These are phyloP conservation scores for Trypanosoma rangeli DNA, from an alignment of 208 protist genomes.

Conservation along the genomic window DNA sequence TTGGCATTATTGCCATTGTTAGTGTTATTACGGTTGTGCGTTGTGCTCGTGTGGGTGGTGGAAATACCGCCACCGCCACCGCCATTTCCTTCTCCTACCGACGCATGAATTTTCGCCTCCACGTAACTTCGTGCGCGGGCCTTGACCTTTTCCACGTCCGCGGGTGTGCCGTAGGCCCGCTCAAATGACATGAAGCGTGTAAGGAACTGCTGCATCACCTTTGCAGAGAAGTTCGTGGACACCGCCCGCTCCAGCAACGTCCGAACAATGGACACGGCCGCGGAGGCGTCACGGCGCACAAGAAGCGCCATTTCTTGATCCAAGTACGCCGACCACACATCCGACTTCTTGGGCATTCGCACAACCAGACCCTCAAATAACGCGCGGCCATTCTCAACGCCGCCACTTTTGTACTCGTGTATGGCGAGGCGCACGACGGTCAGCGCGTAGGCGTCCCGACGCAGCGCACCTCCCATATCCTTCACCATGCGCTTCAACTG, in stretches of 20 bases:
- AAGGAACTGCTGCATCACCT: conserved; percentile 94
- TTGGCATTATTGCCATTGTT: neutral
- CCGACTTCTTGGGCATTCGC: conserved; percentile 84
- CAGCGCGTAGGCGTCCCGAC: conserved; percentile 51
- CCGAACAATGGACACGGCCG: conserved; percentile 54
- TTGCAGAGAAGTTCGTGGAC: conserved; percentile 76
- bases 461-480: conserved; percentile 71
- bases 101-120: conserved; percentile 78
- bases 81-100: neutral
- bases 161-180: conserved; percentile 82
- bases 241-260: conserved; percentile 81
- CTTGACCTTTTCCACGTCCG: conserved; percentile 93
- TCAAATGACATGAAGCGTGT: conserved; percentile 97
- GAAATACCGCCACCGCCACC: neutral
- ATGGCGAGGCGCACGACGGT: conserved; percentile 77
- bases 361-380: conserved; percentile 90
- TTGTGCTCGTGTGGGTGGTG: neutral
- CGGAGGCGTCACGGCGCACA: conserved; percentile 40
- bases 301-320: conserved; percentile 88
- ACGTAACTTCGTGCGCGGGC: conserved; percentile 92
- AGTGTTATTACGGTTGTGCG: neutral
- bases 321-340: conserved; percentile 89
- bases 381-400: conserved; percentile 78
- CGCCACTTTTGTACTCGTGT: conserved; percentile 84
- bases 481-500: conserved; percentile 86